Percentiles rank a stretch among this genome's conserved stretches.
phyloP scores from a whole-genome alignment of 2,329 filamentous ascomycete genomes.

The Ceratocystis diversiconidia region DNA sequence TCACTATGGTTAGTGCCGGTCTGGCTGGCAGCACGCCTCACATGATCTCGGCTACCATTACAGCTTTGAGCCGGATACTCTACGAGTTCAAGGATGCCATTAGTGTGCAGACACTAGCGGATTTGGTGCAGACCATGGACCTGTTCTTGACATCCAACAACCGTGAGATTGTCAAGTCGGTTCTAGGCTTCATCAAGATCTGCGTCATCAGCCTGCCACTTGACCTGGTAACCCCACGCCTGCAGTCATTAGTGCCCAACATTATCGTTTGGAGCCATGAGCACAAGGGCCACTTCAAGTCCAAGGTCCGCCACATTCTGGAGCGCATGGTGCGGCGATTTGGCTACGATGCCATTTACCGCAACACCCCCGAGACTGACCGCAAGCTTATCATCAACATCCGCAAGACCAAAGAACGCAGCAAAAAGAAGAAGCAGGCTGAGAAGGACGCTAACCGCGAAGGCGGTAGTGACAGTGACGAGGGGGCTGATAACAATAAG shows the following conservation, averaged over 20 bases:
- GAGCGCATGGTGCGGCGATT: slow-evolving; percentile 89
- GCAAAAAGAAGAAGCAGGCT: slow-evolving; percentile 74
- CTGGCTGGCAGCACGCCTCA: slow-evolving; percentile 84
- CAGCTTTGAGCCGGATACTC: slow-evolving; percentile 79
- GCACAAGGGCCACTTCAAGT: slow-evolving; percentile 92
- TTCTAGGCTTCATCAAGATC: slow-evolving; percentile 92
- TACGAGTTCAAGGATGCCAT: slow-evolving; percentile 74
- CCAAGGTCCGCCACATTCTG: slow-evolving; percentile 95
- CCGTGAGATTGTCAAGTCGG: slow-evolving; percentile 87
- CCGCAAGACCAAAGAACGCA: slow-evolving; percentile 82
- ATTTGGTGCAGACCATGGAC: slow-evolving; percentile 88
- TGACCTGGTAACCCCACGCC: slow-evolving; percentile 61
- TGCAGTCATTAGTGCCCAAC: slow-evolving; percentile 69
- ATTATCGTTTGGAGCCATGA: slow-evolving; percentile 94
- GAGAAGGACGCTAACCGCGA: slow-evolving; percentile 35
- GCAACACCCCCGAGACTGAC: slow-evolving; percentile 69
- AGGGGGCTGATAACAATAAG: slow-evolving; percentile 33
- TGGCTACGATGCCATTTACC: slow-evolving; percentile 66
- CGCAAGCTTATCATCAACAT: slow-evolving; percentile 87
- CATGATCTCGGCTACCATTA: slow-evolving; percentile 97
- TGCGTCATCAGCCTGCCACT: slow-evolving; percentile 75
- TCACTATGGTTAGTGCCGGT: slow-evolving; percentile 96
- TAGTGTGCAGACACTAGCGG: slow-evolving; percentile 54
- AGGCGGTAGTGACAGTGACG: slow-evolving; percentile 20
- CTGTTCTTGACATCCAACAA: slow-evolving; percentile 94